Conservation (phyloP, 2,329 filamentous ascomycete genomes). For the Chaetomium sp. region DNA sequence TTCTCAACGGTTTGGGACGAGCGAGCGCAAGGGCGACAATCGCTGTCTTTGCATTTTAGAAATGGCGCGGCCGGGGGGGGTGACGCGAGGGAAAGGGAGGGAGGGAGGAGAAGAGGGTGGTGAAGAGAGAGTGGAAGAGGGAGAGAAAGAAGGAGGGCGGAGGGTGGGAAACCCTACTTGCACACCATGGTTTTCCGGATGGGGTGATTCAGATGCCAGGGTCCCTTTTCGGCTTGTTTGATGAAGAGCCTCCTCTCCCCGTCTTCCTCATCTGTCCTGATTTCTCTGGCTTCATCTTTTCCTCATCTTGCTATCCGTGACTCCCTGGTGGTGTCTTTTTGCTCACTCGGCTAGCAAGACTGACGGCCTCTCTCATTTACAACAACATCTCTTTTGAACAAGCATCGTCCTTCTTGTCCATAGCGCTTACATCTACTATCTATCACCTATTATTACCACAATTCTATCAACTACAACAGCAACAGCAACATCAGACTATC, state of each 20-base stretch:
- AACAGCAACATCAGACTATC: neutral
- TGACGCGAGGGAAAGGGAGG: slow-evolving; percentile 10
- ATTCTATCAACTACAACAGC: neutral
- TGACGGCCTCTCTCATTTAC: slow-evolving; percentile 1
- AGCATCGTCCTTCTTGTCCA: neutral
- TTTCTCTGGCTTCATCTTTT: slow-evolving; percentile 9
- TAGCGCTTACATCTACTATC: neutral
- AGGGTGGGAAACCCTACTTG: neutral
- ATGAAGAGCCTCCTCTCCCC: slow-evolving; percentile 9
- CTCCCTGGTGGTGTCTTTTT: slow-evolving; percentile 9
- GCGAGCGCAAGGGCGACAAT: slow-evolving; percentile 17
- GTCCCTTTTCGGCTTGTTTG: slow-evolving; percentile 8
- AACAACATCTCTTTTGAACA: neutral
- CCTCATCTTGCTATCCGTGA: neutral
- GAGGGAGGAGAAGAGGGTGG: neutral
- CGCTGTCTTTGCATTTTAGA: slow-evolving; percentile 3
- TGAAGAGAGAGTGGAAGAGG: neutral
- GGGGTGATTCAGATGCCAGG: slow-evolving; percentile 12
- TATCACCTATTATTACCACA: neutral
- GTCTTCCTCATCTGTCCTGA: slow-evolving; percentile 12
- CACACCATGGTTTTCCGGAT: neutral
- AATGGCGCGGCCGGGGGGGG: neutral
- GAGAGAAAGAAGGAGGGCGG: neutral
- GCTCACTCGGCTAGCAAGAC: neutral
- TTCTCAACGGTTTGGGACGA: slow-evolving; percentile 18